phyloP scores from a whole-genome alignment of 2,329 filamentous ascomycete genomes.

The Penicillium sp. region DNA sequence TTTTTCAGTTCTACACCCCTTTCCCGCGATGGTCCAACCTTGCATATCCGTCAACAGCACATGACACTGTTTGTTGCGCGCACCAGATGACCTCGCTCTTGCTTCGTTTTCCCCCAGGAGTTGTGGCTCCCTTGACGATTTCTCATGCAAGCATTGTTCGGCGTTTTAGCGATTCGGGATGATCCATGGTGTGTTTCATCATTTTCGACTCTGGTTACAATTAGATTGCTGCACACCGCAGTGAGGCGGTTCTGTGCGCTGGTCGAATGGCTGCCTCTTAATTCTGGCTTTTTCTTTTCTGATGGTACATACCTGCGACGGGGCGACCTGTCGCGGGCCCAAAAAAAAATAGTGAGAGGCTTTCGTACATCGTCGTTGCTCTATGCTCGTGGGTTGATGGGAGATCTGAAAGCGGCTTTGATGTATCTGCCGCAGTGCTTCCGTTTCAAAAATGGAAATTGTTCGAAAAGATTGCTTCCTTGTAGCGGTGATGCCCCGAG shows the following conservation, averaged over 20 bases:
- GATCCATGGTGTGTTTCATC: conserved; percentile 29
- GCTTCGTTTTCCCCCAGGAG: conserved; percentile 4
- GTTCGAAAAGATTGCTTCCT: background rate
- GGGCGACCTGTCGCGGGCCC: conserved; percentile 21
- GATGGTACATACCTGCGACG: conserved; percentile 25
- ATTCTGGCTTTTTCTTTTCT: conserved; percentile 26
- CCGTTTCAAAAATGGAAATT: conserved; percentile 19
- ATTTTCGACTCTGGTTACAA: conserved; percentile 31
- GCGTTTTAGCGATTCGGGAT: conserved; percentile 47
- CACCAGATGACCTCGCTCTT: background rate
- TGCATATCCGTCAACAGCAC: background rate
- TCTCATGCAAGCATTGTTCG: conserved; percentile 46
- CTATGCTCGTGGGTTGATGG: conserved; percentile 7
- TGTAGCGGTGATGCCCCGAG: background rate
- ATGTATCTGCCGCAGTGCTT: conserved; percentile 16
- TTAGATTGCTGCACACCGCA: conserved; percentile 46
- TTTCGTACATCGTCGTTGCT: conserved; percentile 18
- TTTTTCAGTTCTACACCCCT: conserved; percentile 17
- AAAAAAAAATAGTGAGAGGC: conserved; percentile 28
- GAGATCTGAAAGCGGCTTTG: conserved; percentile 15
- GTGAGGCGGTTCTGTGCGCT: conserved; percentile 44
- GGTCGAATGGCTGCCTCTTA: conserved; percentile 45
- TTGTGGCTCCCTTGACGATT: conserved; percentile 33
- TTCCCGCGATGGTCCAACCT: conserved; percentile 1
- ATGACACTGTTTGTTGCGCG: conserved; percentile 5